Evolutionary conservation across 192 early-diverging fungal species (phyloP).

Genomic region (Backusella liffmaniae): DNA sequence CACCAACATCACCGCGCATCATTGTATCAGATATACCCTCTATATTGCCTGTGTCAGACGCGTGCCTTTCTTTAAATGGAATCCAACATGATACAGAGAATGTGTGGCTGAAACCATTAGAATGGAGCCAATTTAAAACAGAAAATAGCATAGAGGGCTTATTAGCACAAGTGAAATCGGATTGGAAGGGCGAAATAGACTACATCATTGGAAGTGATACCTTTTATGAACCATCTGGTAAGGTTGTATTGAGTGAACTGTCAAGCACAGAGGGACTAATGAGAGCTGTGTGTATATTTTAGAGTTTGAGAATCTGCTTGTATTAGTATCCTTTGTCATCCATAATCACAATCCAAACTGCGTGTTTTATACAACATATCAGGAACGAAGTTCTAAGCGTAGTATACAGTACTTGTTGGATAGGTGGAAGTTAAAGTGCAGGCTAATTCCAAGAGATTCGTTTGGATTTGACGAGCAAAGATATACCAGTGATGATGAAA

Average conservation of each 20-base stretch:
- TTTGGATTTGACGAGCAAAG: conserved; percentile 39
- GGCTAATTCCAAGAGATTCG: conserved; percentile 35
- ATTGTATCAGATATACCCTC: conserved; percentile 43
- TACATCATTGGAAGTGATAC: conserved; percentile 56
- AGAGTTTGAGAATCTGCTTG: conserved; percentile 69
- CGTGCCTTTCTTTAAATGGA: conserved; percentile 32
- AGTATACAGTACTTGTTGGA: conserved; percentile 61
- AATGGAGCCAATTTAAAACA: conserved; percentile 45
- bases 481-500: conserved; percentile 20
- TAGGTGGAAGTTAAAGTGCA: conserved; percentile 54
- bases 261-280: background rate
- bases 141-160: conserved; percentile 40
- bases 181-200: conserved; percentile 36
- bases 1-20: conserved; percentile 8
- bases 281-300: background rate
- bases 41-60: conserved; percentile 41
- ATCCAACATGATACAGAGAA: conserved; percentile 11
- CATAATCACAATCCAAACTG: conserved; percentile 48
- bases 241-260: background rate
- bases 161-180: conserved; percentile 22
- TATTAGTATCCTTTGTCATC: conserved; percentile 60
- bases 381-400: conserved; percentile 64
- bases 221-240: conserved; percentile 57
- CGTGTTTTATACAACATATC: conserved; percentile 70
- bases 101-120: conserved; percentile 42